Conservation (phyloP, 345 rosid genomes). For the Corymbia maculata region DNA sequence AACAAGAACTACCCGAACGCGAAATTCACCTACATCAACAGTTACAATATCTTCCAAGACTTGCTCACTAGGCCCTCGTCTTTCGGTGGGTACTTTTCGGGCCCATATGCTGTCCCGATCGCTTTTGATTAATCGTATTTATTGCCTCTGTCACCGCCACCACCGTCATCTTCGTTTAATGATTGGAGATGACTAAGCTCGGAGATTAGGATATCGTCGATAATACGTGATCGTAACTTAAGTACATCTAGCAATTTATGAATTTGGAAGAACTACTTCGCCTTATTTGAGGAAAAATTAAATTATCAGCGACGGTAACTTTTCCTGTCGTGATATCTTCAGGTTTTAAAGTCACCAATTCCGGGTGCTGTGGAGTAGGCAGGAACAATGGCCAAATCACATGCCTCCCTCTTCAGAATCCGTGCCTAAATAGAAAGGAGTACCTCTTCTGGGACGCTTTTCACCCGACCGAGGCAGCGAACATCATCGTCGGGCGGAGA, state of each 20-base stretch:
- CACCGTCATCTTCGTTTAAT: not conserved
- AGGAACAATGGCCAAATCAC: constrained; percentile 74
- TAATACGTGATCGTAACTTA: not conserved
- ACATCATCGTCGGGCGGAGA: constrained; percentile 35
- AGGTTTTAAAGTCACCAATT: constrained; percentile 50
- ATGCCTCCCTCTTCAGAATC: constrained; percentile 53
- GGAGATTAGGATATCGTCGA: not conserved
- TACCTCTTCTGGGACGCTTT: constrained; percentile 71
- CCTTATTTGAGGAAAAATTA: not conserved
- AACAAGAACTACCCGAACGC: constrained; percentile 47
- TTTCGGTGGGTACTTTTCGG: constrained; percentile 17
- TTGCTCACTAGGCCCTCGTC: constrained; percentile 33
- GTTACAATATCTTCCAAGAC: constrained; percentile 70
- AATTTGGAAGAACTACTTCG: not conserved
- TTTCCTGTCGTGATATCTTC: not conserved
- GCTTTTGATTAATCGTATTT: not conserved
- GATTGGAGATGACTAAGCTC: not conserved
- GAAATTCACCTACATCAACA: constrained; percentile 51
- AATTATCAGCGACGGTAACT: not conserved
- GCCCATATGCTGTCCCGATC: not conserved
- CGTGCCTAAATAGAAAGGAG: constrained; percentile 43
- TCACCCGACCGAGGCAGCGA: constrained; percentile 61
- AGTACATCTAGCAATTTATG: not conserved
- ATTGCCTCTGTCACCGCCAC: not conserved
- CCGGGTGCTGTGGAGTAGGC: constrained; percentile 73